These are phyloP conservation scores for Melastoma candidum DNA, from an alignment of 441 rosid genomes.

Conservation along the genomic window DNA sequence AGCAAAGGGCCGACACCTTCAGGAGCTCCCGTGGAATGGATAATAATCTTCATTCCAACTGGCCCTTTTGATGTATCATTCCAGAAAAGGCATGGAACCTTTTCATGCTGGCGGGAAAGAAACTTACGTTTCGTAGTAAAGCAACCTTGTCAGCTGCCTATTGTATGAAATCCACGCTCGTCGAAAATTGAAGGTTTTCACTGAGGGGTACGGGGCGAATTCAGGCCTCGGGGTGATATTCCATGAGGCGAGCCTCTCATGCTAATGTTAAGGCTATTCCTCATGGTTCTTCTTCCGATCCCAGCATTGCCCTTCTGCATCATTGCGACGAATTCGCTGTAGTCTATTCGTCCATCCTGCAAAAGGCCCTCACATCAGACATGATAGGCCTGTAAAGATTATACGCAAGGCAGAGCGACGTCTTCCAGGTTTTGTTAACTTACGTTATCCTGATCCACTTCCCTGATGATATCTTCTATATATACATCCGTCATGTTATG, in stretches of 20 bases:
- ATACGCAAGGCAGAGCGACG: background rate
- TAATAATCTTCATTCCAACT: too few species aligned
- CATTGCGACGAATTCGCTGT: constrained; percentile 94
- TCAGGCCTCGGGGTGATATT: too few species aligned
- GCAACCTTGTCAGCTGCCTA: too few species aligned
- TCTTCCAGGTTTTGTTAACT: constrained; percentile 15
- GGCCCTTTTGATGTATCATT: too few species aligned
- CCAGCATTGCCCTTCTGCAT: constrained; percentile 96
- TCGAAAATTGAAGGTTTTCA: too few species aligned
- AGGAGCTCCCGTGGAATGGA: too few species aligned
- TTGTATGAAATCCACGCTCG: too few species aligned
- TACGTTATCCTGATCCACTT: constrained; percentile 96
- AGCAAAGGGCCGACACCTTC: too few species aligned
- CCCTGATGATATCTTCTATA: constrained; percentile 84
- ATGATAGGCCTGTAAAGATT: background rate
- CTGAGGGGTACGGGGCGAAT: too few species aligned
- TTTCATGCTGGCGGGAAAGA: too few species aligned
- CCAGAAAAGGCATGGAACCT: too few species aligned
- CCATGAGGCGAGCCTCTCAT: constrained; percentile 59
- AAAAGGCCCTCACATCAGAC: background rate
- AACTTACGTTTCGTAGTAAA: too few species aligned
- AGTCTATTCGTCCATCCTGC: constrained; percentile 94
- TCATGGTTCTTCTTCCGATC: constrained; percentile 85
- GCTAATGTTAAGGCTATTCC: constrained; percentile 83
- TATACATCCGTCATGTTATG: constrained; percentile 87